Conservation (phyloP, 108 stramenopile species). For the Craspedostauros australis region DNA sequence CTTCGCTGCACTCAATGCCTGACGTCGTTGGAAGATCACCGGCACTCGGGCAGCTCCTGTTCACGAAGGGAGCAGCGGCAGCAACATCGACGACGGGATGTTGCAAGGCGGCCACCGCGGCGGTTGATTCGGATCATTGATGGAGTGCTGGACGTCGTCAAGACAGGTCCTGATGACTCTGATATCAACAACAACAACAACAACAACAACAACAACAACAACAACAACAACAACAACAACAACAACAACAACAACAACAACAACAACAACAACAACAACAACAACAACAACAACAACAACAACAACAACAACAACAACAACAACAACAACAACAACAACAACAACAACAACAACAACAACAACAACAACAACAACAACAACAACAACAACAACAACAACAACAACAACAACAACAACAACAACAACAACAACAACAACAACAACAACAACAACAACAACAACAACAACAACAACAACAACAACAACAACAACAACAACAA, state of each 20-base stretch:
- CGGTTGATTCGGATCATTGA: too few relatives aligned
- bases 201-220: conserved; percentile 12
- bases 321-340: conserved; percentile 1
- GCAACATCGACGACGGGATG: too few relatives aligned
- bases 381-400: conserved; percentile 1
- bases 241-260: conserved; percentile 1
- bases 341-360: conserved; percentile 1
- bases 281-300: conserved; percentile 1
- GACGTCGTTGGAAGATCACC: too few relatives aligned
- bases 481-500: conserved; percentile 1
- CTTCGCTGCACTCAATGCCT: too few relatives aligned
- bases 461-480: conserved; percentile 1
- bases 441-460: conserved; percentile 1
- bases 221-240: conserved; percentile 4
- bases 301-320: conserved; percentile 1
- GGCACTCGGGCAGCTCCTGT: too few relatives aligned
- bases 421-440: conserved; percentile 1
- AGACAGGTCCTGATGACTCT: too few relatives aligned
- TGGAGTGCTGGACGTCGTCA: too few relatives aligned
- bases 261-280: conserved; percentile 1
- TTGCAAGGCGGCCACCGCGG: too few relatives aligned
- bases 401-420: conserved; percentile 1
- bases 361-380: conserved; percentile 1
- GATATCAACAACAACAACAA: conserved; percentile 3
- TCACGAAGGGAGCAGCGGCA: too few relatives aligned